These are phyloP conservation scores for Quambalaria eucalypti DNA, from an alignment of 1,284 basidiomycete genomes.

Conservation along the genomic window DNA sequence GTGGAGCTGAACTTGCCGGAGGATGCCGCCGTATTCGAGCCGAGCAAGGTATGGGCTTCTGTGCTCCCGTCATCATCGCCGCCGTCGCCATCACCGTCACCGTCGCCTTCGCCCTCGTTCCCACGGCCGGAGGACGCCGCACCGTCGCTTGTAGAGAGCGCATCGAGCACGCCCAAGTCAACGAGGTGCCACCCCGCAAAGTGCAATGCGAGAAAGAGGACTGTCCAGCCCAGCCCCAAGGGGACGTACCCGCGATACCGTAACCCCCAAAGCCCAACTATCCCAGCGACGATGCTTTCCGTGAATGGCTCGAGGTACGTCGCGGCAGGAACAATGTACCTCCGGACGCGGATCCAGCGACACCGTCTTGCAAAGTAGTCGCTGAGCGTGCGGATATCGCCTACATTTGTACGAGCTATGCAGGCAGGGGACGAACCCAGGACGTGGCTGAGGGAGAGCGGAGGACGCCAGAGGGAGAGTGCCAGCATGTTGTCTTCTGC, in stretches of 20 bases:
- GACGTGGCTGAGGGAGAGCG: conserved; percentile 30
- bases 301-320: conserved; percentile 43
- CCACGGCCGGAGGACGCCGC: too few relatives aligned
- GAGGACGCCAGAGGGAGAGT: conserved; percentile 33
- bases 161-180: conserved; percentile 12
- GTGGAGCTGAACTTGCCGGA: conserved; percentile 7
- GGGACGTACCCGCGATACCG: conserved; percentile 10
- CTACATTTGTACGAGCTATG: conserved; percentile 38
- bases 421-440: conserved; percentile 20
- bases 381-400: conserved; percentile 37
- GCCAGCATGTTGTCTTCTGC: conserved; percentile 47
- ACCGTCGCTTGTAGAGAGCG: conserved; percentile 15
- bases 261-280: conserved; percentile 28
- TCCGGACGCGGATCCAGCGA: conserved; percentile 46
- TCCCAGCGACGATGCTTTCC: conserved; percentile 37
- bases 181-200: conserved; percentile 13
- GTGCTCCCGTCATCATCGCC: conserved; percentile 14
- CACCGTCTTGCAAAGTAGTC: conserved; percentile 39
- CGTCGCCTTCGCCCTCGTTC: too few relatives aligned
- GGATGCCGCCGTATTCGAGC: conserved; percentile 9
- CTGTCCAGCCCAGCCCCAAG: neutral
- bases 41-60: conserved; percentile 5
- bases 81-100: conserved; percentile 10
- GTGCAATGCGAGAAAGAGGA: conserved; percentile 9
- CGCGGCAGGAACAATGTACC: conserved; percentile 40